Base-by-base conservation (phyloP, 192 early-diverging fungal genomes). In the Backusella psychrophila region DNA sequence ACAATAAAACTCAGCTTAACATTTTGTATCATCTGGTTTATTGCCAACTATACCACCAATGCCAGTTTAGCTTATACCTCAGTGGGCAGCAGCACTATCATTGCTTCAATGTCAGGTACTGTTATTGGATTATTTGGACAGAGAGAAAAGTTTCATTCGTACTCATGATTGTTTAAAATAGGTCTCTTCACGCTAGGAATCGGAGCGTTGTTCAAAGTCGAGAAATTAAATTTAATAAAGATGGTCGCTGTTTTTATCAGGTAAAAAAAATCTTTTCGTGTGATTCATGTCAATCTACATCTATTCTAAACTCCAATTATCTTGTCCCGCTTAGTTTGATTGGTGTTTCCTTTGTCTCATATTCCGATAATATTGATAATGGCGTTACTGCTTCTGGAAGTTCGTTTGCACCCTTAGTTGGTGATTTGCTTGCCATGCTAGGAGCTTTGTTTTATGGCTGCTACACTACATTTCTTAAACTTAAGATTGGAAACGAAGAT, bases 11-110 rank as follows among this genome's bases (percentile, higher is more conserved):
- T 93, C 49, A 89, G 93, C 3, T 76, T 92, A 39, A 80, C 82
- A 0, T 95, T 95, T 68, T 93, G 93, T 81, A 81, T 92, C 9
- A 78, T 94, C 53, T 95, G 94, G 94, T 95, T 95, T 84, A 69
- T 82, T 34, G 94, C 93, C 66, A 94, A 94, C 79, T 88, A 89
- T 80, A 80, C 88, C 2, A 91, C 87, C 63, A 95, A 93, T 73
- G 89, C 90, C 15, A 91, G 91, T 26, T 82, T 94, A 44, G 90
- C 91, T 0, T 91, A 93, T 72, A 93, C 92, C 12, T 87, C 86
- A 6, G 94, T 95, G 26, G 91, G 90, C 6, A 93, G 90, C 72
- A 88, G 87, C 29, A 93, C 94, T 35, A 94, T 95, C 12, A 78
- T 95, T 14, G 85, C 90, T 33, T 91, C 93, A 4, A 92, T 90